Conservation (phyloP, 176 grass and related monocot genomes). For the Guadua angustifolia region DNA sequence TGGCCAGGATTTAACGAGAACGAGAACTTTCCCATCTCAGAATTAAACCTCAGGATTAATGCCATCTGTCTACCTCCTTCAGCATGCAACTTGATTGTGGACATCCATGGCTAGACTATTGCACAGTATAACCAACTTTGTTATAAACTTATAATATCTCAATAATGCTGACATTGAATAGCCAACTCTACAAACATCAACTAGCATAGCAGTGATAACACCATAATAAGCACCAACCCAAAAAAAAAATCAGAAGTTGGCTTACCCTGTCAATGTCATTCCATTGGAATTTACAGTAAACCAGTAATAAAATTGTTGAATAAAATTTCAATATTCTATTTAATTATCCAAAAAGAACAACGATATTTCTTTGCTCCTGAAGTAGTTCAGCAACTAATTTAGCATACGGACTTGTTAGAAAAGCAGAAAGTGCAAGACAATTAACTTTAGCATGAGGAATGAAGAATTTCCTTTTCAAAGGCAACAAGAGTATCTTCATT, state of each 20-base stretch:
- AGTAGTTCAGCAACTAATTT: neutral
- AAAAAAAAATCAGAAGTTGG: slow-evolving; percentile 25
- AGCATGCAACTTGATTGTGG: neutral
- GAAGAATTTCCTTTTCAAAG: neutral
- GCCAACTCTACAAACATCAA: slow-evolving; percentile 13
- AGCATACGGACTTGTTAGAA: neutral
- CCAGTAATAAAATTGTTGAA: neutral
- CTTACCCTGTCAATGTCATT: slow-evolving; percentile 2
- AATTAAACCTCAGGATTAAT: neutral
- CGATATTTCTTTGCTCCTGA: neutral
- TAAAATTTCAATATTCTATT: neutral
- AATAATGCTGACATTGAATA: slow-evolving; percentile 11
- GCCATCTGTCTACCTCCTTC: neutral
- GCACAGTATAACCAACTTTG: neutral
- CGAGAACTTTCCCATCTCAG: neutral
- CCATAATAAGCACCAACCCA: slow-evolving; percentile 11
- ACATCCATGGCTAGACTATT: neutral
- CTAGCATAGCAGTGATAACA: slow-evolving; percentile 4
- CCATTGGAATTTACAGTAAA: neutral
- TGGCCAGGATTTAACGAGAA: neutral
- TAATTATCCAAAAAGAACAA: slow-evolving; percentile 20
- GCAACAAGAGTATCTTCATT: slow-evolving; percentile 18
- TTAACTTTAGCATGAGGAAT: neutral
- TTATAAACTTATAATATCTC: neutral
- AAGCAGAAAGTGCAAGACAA: neutral